Evolutionary conservation across 2,329 filamentous ascomycete species (phyloP).

Genomic region (Exophiala sp.): DNA sequence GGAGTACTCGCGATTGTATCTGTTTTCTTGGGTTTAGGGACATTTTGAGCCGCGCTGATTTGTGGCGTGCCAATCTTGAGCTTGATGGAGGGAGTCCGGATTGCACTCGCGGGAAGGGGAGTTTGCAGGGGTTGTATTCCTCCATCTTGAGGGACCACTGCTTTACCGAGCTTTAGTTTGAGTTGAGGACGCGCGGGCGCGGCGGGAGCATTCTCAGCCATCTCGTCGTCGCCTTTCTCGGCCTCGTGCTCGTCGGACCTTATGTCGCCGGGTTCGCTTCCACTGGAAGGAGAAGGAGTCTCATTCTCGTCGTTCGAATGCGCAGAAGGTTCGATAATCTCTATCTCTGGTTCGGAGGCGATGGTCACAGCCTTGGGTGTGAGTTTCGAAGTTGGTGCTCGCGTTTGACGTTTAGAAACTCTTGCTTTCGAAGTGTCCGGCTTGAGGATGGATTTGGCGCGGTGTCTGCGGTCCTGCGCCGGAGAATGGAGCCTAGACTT

Average conservation of each 20-base stretch:
- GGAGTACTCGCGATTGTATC: conserved; percentile 4
- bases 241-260: not conserved
- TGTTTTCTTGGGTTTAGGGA: conserved; percentile 24
- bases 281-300: not conserved
- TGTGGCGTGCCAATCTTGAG: conserved; percentile 22
- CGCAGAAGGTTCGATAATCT: not conserved
- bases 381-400: not conserved
- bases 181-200: conserved; percentile 26
- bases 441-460: conserved; percentile 16
- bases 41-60: conserved; percentile 10
- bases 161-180: conserved; percentile 30
- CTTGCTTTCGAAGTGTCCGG: not conserved
- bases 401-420: not conserved
- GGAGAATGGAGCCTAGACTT: conserved; percentile 4
- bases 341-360: conserved; percentile 5
- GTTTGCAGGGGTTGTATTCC: conserved; percentile 18
- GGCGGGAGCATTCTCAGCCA: conserved; percentile 13
- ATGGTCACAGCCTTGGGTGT: conserved; percentile 7
- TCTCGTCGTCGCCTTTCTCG: conserved; percentile 4
- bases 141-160: conserved; percentile 14
- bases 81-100: conserved; percentile 27
- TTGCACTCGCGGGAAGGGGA: conserved; percentile 15
- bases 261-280: not conserved
- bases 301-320: conserved; percentile 18
- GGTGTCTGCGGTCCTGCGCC: conserved; percentile 5